Evolutionary conservation across 2,329 filamentous ascomycete species (phyloP).

Genomic region (Penicillium expansum): DNA sequence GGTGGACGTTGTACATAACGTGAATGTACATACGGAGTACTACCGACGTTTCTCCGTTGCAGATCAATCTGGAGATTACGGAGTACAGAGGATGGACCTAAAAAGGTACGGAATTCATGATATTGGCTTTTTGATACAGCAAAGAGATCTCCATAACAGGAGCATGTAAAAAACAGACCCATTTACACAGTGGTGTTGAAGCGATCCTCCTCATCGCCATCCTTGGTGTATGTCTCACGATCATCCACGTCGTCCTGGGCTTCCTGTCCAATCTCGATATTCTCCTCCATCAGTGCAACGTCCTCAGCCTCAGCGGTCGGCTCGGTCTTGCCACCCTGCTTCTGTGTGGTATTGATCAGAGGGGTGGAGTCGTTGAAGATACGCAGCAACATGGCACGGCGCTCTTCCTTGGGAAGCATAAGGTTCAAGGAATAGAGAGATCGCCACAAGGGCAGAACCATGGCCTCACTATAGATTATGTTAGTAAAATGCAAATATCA

Average conservation of each 20-base stretch:
- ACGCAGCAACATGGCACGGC: slow-evolving; percentile 84
- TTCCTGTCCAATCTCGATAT: slow-evolving; percentile 38
- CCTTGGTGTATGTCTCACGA: slow-evolving; percentile 45
- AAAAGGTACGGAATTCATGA: slow-evolving; percentile 11
- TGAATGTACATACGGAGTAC: neutral
- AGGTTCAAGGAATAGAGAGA: slow-evolving; percentile 88
- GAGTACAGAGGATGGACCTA: neutral
- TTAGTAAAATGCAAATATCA: slow-evolving; percentile 18
- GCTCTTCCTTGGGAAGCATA: slow-evolving; percentile 97
- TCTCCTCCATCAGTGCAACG: slow-evolving; percentile 39
- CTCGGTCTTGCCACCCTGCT: slow-evolving; percentile 21
- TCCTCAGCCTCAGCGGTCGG: slow-evolving; percentile 33
- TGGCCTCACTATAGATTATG: slow-evolving; percentile 57
- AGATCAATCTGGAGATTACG: slow-evolving; percentile 7
- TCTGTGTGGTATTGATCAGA: slow-evolving; percentile 62
- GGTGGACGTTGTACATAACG: neutral
- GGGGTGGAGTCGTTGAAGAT: slow-evolving; percentile 88
- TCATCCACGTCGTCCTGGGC: slow-evolving; percentile 43
- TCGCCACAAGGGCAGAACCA: slow-evolving; percentile 92
- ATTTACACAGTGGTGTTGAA: slow-evolving; percentile 48
- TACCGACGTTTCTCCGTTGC: slow-evolving; percentile 17
- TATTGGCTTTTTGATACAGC: slow-evolving; percentile 22
- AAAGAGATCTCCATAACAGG: neutral
- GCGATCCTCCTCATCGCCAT: slow-evolving; percentile 46
- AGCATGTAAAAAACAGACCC: slow-evolving; percentile 5